Base-by-base conservation (phyloP, 2,329 filamentous ascomycete species). In the Teratosphaeria pseudoeucalypti region DNA sequence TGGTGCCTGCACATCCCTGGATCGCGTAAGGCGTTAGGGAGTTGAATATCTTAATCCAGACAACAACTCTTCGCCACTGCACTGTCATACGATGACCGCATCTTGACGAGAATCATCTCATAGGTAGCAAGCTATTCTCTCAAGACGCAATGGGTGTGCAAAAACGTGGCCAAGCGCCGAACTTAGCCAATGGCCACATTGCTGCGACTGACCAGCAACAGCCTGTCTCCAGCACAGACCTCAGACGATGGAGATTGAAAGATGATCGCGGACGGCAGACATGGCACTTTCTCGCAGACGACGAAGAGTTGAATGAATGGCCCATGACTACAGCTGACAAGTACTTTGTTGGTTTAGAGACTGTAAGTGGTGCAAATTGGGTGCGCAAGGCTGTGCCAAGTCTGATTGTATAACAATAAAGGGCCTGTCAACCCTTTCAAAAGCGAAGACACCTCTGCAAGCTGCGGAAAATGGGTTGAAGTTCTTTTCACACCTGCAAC, bases 321-420 rank as follows among this genome's bases (percentile, higher is more conserved):
- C 91, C 92, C 5, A 92, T 96, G 75, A 88, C 84, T 27, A 81
- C 79, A 59, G 90, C 91, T n/a, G 95, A 99, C 72, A 96, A 90
- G 74, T 95, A 91, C 73, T 89, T 86, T 69, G 73, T 99, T 19
- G 90, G 90, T 19, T 75, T 96, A 54, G 85, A 90, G 58, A 83
- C 87, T 63, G 92, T 96, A 78, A 61, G 73, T n/a, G n/a, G n/a
- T 32, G 27, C 27, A 11, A 53, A 52, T 19, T n/a, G 7, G 14
- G 55, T 27, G 49, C 55, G n/a, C 34, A 53, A 6, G 19, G 57
- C 16, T 26, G 43, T 23, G 43, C 43, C 57, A 54, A 58, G 52
- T 43, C 57, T 61, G 52, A 62, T 47, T 55, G 14, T 6, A 6
- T 11, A 23, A 23, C 19, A 7, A 16, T 39, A 19, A 49, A 49